These are phyloP conservation scores for Mycena rosella DNA, from an alignment of 768 basidiomycete genomes.

Conservation along the genomic window DNA sequence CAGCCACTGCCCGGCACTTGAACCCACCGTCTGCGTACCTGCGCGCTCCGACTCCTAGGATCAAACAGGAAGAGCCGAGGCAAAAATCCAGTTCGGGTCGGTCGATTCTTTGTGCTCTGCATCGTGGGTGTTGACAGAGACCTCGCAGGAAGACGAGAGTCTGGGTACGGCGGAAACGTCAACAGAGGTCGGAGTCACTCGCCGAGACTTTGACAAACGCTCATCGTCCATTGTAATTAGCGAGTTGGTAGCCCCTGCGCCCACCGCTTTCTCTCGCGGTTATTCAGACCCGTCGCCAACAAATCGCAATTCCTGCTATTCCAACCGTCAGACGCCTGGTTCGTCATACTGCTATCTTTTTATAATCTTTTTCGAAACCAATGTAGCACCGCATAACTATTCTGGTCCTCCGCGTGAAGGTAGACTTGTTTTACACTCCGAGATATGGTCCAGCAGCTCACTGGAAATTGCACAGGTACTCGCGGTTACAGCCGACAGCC, in stretches of 20 bases:
- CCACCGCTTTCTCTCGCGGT: not conserved
- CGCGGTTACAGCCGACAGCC: not conserved
- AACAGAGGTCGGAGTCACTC: not conserved
- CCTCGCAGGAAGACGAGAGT: too few species aligned
- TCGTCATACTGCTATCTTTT: not conserved
- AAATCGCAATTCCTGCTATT: not conserved
- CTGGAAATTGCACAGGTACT: not conserved
- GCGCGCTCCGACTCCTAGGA: not conserved
- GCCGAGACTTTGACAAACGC: too few species aligned
- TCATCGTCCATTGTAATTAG: not conserved
- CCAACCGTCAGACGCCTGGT: not conserved
- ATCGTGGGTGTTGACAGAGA: too few species aligned
- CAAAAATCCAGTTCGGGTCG: not conserved
- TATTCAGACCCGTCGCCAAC: not conserved
- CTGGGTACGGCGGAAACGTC: not conserved
- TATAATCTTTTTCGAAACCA: too few species aligned
- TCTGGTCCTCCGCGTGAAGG: too few species aligned
- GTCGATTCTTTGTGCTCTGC: too few species aligned
- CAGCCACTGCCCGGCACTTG: not conserved
- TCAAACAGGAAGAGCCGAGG: conserved; percentile 15
- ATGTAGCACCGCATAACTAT: not conserved
- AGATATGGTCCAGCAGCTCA: not conserved
- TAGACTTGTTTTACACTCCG: not conserved
- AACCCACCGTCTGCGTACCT: not conserved
- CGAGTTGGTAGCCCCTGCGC: not conserved